Evolutionary conservation across 495 filamentous ascomycete species (phyloP), one percentile per base, ranked within the genome.

Genomic region (Talaromyces borbonicus): DNA sequence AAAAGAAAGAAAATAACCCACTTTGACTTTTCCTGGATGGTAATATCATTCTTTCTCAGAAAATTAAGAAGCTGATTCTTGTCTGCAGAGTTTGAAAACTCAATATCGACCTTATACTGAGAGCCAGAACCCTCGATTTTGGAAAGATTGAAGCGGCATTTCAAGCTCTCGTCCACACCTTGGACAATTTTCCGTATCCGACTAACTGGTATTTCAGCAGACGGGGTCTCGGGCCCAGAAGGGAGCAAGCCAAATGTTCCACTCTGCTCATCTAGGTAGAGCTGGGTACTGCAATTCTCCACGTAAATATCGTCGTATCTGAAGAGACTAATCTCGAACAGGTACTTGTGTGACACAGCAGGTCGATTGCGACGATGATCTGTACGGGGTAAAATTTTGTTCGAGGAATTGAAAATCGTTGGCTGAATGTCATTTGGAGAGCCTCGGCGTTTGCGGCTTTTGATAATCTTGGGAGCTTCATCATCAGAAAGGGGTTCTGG

Each of bases 371-470:
- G 31, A 41, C 46, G 24, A 2, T 31, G 41, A 23, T 50, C 12
- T 53, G 54, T 39, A 42, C 30, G 41, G 33, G 42, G 57, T 56
- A 40, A 31, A 11, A 19, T 35, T 22, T 25, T 46, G 5, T 35
- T 46, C n/a, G 43, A 46, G 4, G 31, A 39, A 0, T 45, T 38
- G 38, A 68, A 67, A 1, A 50, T 32, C 4, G 62, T 65, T 5
- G 52, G 50, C 32, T 40, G 52, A 45, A 67, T 69, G 52, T 68
- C 62, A 25, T 53, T 49, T 8, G 65, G 56, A 4, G 63, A 67
- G 8, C 19, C 8, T 11, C 30, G 15, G 11, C 30, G 29, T 24
- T 35, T 31, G 8, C 22, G 12, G 14, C 30, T 14, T 20, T 9
- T 25, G 16, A 6, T 46, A 8, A 15, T 12, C 43, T 46, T 19